phyloP scores from a whole-genome alignment of 1,284 basidiomycete species.

The Trichosporon ovoides region DNA sequence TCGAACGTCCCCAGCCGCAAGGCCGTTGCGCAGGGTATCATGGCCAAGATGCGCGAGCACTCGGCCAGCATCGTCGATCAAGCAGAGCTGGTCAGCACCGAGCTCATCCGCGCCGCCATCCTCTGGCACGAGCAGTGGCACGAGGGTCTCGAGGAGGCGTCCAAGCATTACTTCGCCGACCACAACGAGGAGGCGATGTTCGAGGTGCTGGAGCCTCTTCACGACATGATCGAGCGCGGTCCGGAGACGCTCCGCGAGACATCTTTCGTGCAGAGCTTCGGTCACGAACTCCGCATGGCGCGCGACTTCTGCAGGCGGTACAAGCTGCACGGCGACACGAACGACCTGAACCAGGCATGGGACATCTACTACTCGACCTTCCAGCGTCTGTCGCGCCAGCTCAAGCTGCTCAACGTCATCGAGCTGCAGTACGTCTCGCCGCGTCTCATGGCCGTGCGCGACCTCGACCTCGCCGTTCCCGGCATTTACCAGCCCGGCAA shows the following conservation, averaged over 20 bases:
- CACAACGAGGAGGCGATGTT: conserved; percentile 99
- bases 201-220: conserved; percentile 83
- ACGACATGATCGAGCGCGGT: conserved; percentile 86
- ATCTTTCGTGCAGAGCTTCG: conserved; percentile 91
- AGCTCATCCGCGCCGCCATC: conserved; percentile 95
- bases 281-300: conserved; percentile 89
- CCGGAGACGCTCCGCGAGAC: conserved; percentile 92
- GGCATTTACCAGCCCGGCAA: conserved; percentile 93
- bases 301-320: conserved; percentile 85
- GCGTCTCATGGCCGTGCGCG: conserved; percentile 77
- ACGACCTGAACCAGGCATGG: conserved; percentile 97
- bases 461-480: conserved; percentile 90
- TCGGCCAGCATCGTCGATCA: conserved; percentile 84
- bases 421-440: conserved; percentile 98
- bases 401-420: conserved; percentile 82
- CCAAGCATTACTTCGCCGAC: conserved; percentile 93
- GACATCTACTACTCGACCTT: conserved; percentile 99
- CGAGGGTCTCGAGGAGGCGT: conserved; percentile 96
- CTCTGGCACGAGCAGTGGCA: conserved; percentile 99
- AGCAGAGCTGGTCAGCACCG: conserved; percentile 86
- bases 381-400: conserved; percentile 91
- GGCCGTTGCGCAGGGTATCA: conserved; percentile 79
- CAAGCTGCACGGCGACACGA: conserved; percentile 77
- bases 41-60: conserved; percentile 92
- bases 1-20: conserved; percentile 80